phyloP scores from a whole-genome alignment of 495 filamentous ascomycete genomes.

The Bacidia gigantensis region DNA sequence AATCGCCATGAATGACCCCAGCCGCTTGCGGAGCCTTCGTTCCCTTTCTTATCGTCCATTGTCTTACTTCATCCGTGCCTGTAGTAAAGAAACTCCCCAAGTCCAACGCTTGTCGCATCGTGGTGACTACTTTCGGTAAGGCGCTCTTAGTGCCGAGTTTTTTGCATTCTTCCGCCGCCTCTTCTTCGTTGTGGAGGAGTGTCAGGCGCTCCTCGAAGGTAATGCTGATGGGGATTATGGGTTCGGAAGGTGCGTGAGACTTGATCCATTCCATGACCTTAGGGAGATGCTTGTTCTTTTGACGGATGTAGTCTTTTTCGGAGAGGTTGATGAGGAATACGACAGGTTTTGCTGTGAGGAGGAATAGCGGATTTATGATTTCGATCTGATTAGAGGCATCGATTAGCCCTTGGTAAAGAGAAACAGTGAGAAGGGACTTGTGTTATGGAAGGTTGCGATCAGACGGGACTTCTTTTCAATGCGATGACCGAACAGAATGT shows the following conservation, averaged over 20 bases:
- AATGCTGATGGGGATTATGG: conserved; percentile 85
- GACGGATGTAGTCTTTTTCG: conserved; percentile 93
- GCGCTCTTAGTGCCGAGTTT: conserved; percentile 73
- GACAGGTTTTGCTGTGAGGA: conserved; percentile 91
- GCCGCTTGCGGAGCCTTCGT: conserved; percentile 95
- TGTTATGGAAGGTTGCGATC: conserved; percentile 23
- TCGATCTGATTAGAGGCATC: conserved; percentile 56
- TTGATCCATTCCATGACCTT: conserved; percentile 93
- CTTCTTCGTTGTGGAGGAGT: conserved; percentile 59
- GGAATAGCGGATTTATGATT: conserved; percentile 89
- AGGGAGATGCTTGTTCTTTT: conserved; percentile 97
- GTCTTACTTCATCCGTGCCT: conserved; percentile 89
- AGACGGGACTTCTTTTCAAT: conserved; percentile 66
- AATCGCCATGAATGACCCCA: conserved; percentile 91
- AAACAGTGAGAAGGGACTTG: conserved; percentile 7
- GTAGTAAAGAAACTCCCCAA: conserved; percentile 95
- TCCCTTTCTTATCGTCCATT: conserved; percentile 95
- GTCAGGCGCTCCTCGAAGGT: conserved; percentile 86
- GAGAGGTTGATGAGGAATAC: conserved; percentile 96
- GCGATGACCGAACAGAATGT: conserved; percentile 51
- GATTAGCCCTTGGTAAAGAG: conserved; percentile 14
- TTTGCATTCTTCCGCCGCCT: conserved; percentile 79
- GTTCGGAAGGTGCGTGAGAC: conserved; percentile 69
- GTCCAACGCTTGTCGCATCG: conserved; percentile 85
- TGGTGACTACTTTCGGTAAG: conserved; percentile 83